phyloP scores from a whole-genome alignment of 352 stramenopile genomes.

The Phytophthora multivora region DNA sequence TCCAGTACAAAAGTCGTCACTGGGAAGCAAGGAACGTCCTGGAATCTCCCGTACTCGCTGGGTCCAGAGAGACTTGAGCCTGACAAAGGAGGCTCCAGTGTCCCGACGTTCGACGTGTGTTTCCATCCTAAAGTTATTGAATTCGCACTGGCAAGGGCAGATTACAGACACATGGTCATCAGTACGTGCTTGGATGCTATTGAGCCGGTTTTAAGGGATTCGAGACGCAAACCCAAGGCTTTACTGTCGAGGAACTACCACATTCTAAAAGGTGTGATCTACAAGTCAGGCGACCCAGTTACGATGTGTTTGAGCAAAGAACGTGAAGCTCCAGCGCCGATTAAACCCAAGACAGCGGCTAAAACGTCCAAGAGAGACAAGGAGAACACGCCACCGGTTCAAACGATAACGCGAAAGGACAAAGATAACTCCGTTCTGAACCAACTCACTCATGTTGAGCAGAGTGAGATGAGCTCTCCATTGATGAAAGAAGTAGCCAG shows the following conservation, averaged over 20 bases:
- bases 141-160: slow-evolving; percentile 52
- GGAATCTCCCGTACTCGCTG: slow-evolving; percentile 91
- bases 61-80: slow-evolving; percentile 89
- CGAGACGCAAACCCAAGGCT: slow-evolving; percentile 18
- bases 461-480: slow-evolving; percentile 3
- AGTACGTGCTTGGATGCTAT: slow-evolving; percentile 88
- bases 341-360: slow-evolving; percentile 4
- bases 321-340: slow-evolving; percentile 6
- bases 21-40: slow-evolving; percentile 59
- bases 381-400: slow-evolving; percentile 8
- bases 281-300: slow-evolving; percentile 83
- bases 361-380: slow-evolving; percentile 11
- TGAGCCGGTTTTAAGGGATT: slow-evolving; percentile 60
- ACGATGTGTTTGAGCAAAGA: slow-evolving; percentile 71
- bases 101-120: slow-evolving; percentile 91
- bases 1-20: slow-evolving; percentile 49
- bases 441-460: slow-evolving; percentile 27
- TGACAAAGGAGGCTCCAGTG: slow-evolving; percentile 78
- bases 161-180: slow-evolving; percentile 89
- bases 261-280: slow-evolving; percentile 85
- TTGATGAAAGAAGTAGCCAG: slow-evolving; percentile 33
- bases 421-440: slow-evolving; percentile 17
- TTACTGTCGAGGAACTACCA: slow-evolving; percentile 62
- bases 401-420: not conserved
- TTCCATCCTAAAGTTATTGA: slow-evolving; percentile 90